A percentile compares a stretch with the other conserved stretches of the same genome.
These are phyloP conservation scores for Afroboletus lepidellus DNA, from an alignment of 1,284 basidiomycete genomes.

Conservation along the genomic window DNA sequence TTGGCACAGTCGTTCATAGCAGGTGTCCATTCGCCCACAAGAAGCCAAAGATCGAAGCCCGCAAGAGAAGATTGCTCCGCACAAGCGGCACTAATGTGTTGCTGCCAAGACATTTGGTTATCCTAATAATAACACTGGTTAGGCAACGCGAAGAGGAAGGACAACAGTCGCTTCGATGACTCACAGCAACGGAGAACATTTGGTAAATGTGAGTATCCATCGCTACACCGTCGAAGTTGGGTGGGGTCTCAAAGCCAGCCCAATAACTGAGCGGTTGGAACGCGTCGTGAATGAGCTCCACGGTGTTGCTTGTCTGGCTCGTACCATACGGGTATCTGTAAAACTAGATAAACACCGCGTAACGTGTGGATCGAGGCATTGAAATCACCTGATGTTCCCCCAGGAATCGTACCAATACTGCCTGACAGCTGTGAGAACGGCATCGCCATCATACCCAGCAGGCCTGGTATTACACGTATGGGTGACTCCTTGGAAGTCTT, in stretches of 20 bases:
- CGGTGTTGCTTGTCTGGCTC: conserved; percentile 54
- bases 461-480: conserved; percentile 50
- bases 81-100: conserved; percentile 73
- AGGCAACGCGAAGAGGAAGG: neutral
- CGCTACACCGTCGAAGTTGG: conserved; percentile 64
- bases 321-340: conserved; percentile 59
- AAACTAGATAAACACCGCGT: conserved; percentile 3
- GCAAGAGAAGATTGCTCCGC: conserved; percentile 44
- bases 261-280: conserved; percentile 80
- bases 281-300: conserved; percentile 81
- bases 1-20: conserved; percentile 85
- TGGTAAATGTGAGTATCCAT: conserved; percentile 87
- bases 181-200: conserved; percentile 66
- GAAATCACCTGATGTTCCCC: conserved; percentile 65
- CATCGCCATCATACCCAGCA: conserved; percentile 63
- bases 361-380: neutral
- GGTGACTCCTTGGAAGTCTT: neutral
- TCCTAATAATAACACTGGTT: conserved; percentile 42
- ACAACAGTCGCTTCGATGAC: conserved; percentile 18
- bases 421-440: conserved; percentile 53
- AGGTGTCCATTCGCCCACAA: conserved; percentile 86
- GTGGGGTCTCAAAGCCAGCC: conserved; percentile 64
- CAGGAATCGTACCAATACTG: conserved; percentile 79
- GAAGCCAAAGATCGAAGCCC: conserved; percentile 63
- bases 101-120: conserved; percentile 47